Conservation (phyloP, 2,329 filamentous ascomycete genomes). For the Elsinoe australis region DNA sequence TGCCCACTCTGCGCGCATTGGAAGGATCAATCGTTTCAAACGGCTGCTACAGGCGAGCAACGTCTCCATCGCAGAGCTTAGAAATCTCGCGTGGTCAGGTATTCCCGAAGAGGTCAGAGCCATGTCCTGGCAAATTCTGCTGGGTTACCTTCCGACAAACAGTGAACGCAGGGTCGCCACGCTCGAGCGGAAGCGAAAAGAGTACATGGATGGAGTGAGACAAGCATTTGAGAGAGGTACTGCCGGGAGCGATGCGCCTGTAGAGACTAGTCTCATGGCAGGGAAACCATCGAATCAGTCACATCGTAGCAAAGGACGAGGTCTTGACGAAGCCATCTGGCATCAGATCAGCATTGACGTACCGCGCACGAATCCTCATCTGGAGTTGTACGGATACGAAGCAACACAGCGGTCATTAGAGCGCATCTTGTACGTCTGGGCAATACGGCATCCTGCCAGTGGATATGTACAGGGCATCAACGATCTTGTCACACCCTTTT, state of each 20-base stretch:
- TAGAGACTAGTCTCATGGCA: slow-evolving; percentile 14
- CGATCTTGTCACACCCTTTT: slow-evolving; percentile 94
- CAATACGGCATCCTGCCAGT: slow-evolving; percentile 90
- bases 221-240: slow-evolving; percentile 55
- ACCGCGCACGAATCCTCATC: slow-evolving; percentile 89
- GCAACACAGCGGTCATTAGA: slow-evolving; percentile 91
- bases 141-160: slow-evolving; percentile 94
- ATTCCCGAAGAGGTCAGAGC: slow-evolving; percentile 90
- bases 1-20: slow-evolving; percentile 76
- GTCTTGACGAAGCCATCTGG: slow-evolving; percentile 95
- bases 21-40: slow-evolving; percentile 98
- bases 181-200: slow-evolving; percentile 87
- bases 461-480: slow-evolving; percentile 99
- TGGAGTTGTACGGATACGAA: slow-evolving; percentile 91
- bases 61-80: slow-evolving; percentile 75
- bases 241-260: slow-evolving; percentile 32
- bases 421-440: slow-evolving; percentile 94
- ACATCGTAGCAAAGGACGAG: slow-evolving; percentile 58
- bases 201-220: slow-evolving; percentile 85
- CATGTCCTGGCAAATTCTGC: slow-evolving; percentile 96
- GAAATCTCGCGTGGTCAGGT: slow-evolving; percentile 85
- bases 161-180: slow-evolving; percentile 85
- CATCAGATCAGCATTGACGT: slow-evolving; percentile 99
- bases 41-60: slow-evolving; percentile 86
- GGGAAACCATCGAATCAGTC: slow-evolving; percentile 20